Base-by-base conservation (phyloP, 2,329 filamentous ascomycete species). In the Paraphaeosphaeria minitans region DNA sequence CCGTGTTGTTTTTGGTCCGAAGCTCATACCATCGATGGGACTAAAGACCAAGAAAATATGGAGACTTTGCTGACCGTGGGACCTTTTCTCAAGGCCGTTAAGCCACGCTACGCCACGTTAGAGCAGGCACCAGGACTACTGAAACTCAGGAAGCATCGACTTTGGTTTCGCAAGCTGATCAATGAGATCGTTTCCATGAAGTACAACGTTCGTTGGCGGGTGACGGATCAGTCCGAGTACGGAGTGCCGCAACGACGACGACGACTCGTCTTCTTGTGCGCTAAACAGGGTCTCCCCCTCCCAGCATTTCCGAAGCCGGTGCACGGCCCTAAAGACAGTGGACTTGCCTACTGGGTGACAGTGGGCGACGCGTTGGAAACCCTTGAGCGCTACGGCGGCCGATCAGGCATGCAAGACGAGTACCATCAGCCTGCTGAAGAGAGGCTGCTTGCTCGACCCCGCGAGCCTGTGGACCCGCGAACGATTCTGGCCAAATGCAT, bases 261-360 rank as follows among this genome's bases (percentile, higher is more conserved):
- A n/a, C 65, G 74, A 0, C 58, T 76, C 1, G 29, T 76, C 0
- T 58, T 76, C 14, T 63, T 74, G n/a, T 69, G 59, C 10, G 67
- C 73, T 7, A 61, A 56, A 27, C 58, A 59, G 0, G 72, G 66
- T 0, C 60, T 39, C 6, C 72, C 74, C 0, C 35, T 76, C 0
- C 72, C 74, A 0, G 68, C 68, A 0, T 75, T 76, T 27, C 74
- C 74, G 0, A 63, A 63, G 10, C 61, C 66, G 0, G 68, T 60
- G 0, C 64, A 74, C 46, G 74, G 74, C 22, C 57, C 62, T 0
- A 2, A 21, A 0, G 62, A 61, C 1, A 67, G 53, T 19, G 69
- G 73, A 0, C 45, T 76, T 0, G 66, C 69, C 22, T 63, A 48
- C 0, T 68, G 53, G 12, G 53, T 62, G 0, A 62, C 57, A 1